Base-by-base conservation (phyloP, 495 filamentous ascomycete genomes). In the Bombardia bombarda region DNA sequence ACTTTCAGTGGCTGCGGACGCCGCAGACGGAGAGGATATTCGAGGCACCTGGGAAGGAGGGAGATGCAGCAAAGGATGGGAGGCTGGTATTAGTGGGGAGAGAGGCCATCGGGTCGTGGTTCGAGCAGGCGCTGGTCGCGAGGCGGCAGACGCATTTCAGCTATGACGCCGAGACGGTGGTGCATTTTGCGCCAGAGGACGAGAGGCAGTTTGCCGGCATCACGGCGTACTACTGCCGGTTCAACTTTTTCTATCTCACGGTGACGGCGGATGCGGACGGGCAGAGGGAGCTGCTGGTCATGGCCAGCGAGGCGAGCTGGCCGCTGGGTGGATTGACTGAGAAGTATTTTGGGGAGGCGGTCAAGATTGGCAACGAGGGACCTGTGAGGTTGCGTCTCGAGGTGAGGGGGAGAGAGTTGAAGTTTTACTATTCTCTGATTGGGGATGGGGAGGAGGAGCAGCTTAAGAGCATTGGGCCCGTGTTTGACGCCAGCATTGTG, bases 1-100 rank as follows among this genome's bases (percentile, higher is more conserved):
- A 78, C 50, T 75, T 78, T 43, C 74, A 78, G 46, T 78, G 74
- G 74, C 53, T 78, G 28, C 62, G 74, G 4, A 76, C 73, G 17
- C 74, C 74, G 0, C 73, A 78, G 45, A 47, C 69, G 3, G 71
- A 74, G 22, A 68, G 74, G 28, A 74, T 78, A 30, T 78, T 78
- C 46, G 38, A 42, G 3, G 56, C 65, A 4, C 43, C 54, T 26
- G 50, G 55, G 3, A 34, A 16, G 19, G n/a, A n/a, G n/a, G n/a
- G n/a, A n/a, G n/a, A n/a, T n/a, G n/a, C n/a, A n/a, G n/a, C n/a
- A n/a, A n/a, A n/a, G n/a, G n/a, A n/a, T n/a, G 59, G 53, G 8
- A 65, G 63, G 44, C 63, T 78, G 17, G 58, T 49, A 2, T 46
- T 78, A 1, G 58, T 69, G 41, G 74, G 74, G 1, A 62, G 74